Percentiles rank a stretch among this genome's conserved stretches.
These are phyloP conservation scores for Calocera cornea DNA, from an alignment of 768 basidiomycete genomes.

Conservation along the genomic window DNA sequence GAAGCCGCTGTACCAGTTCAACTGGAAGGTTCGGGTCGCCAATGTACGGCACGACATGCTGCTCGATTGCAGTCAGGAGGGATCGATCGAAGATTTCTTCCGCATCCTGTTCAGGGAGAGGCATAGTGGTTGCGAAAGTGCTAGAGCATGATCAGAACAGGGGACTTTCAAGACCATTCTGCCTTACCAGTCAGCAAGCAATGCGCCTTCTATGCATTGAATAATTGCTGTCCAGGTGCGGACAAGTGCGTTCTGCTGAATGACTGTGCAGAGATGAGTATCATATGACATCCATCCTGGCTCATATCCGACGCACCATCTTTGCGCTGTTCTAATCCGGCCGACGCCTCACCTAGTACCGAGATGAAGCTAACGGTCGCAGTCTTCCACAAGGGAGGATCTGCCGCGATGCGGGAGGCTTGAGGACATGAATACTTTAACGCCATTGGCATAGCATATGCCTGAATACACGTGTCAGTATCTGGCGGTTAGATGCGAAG, in stretches of 20 bases:
- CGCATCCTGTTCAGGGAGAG: constrained; percentile 50
- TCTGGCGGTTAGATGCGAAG: background rate
- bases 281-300: background rate
- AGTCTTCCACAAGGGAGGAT: constrained; percentile 85
- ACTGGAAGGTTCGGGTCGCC: constrained; percentile 60
- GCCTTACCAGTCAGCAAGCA: constrained; percentile 70
- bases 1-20: constrained; percentile 35
- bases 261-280: constrained; percentile 25
- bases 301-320: constrained; percentile 30
- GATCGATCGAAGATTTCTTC: constrained; percentile 80
- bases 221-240: constrained; percentile 76
- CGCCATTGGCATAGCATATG: constrained; percentile 82
- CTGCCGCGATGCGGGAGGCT: constrained; percentile 76
- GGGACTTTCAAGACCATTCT: background rate
- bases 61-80: constrained; percentile 65
- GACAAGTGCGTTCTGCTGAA: constrained; percentile 53
- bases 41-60: constrained; percentile 63
- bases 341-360: constrained; percentile 53
- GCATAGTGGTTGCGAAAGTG: constrained; percentile 41
- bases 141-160: constrained; percentile 26
- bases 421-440: constrained; percentile 90
- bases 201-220: constrained; percentile 67
- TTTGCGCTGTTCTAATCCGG: constrained; percentile 38
- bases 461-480: constrained; percentile 30
- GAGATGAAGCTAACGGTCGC: constrained; percentile 69